Base-by-base conservation (phyloP, 768 basidiomycete genomes). In the Mycena latifolia region DNA sequence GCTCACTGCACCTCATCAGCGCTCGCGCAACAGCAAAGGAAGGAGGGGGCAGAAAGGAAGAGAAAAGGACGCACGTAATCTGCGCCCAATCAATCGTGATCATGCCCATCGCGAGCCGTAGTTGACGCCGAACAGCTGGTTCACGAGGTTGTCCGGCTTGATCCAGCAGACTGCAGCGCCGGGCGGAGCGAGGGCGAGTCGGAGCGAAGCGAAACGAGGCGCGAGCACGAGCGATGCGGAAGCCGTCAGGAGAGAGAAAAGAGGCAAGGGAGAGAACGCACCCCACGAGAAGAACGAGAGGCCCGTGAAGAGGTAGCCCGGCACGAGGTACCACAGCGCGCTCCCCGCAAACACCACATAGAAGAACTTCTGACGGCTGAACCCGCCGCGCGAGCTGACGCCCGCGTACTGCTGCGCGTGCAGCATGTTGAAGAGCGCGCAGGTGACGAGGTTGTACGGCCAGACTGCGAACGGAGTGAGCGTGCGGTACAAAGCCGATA, bases 361-460 rank as follows among this genome's bases (percentile, higher is more conserved):
- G 82, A 95, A 95, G 82, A 94, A 95, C 15, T 86, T 83, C 73
- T 92, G 90, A 59, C 94, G 87, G 62, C 85, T 87, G 51, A 94
- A 80, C 65, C 92, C 92, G 8, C 87, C 88, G 50, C 86, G 83
- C 37, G 78, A 82, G n/a, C 91, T 89, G 20, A 85, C 84, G 64
- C 92, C 92, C 28, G 89, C 83, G 65, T 92, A 92, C 48, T 81
- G 79, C 73, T 91, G 87, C 0, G 89, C 86, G 77, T 94, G 93
- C 1, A 95, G 83, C 1, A 93, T 94, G 75, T 94, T 95, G 82
- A 95, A 93, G 29, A 86, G 79, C 1, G 83, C 90, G 73, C 92
- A 93, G 18, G 85, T 88, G 41, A 93, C 91, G 35, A 94, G 84
- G 63, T 91, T 89, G 24, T 81, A 77, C 0, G 93, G 93, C 93